Conservation (phyloP, 106 monocot genomes). For the Apostasia shenzhenica region DNA sequence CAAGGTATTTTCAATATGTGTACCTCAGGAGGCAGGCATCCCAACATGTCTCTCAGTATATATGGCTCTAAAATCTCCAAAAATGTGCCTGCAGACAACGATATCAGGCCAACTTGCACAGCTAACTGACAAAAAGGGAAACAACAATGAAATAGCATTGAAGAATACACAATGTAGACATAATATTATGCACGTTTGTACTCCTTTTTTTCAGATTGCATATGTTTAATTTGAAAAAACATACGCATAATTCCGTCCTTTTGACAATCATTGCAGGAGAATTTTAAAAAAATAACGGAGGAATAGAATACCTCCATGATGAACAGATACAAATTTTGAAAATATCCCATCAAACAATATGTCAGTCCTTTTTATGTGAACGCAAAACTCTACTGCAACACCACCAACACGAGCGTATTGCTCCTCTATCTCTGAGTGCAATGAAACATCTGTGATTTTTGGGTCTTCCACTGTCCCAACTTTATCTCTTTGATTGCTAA, state of each 20-base stretch:
- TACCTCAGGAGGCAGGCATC: conserved; percentile 92
- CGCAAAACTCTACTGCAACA: conserved; percentile 95
- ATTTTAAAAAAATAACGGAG: too few species aligned
- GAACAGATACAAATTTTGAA: conserved; percentile 78
- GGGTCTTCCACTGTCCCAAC: conserved; percentile 19
- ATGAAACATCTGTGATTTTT: conserved; percentile 20
- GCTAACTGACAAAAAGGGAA: too few species aligned
- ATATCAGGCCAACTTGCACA: too few species aligned
- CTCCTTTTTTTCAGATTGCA: too few species aligned
- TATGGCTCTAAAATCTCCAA: conserved; percentile 98
- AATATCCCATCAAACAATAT: conserved; percentile 86
- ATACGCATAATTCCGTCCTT: too few species aligned
- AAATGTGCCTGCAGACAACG: conserved; percentile 53
- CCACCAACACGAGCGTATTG: conserved; percentile 95
- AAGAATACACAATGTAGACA: too few species aligned
- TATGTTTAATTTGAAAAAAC: too few species aligned
- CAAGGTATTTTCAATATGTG: not conserved
- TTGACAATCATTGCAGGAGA: too few species aligned
- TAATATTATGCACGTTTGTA: too few species aligned
- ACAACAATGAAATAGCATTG: too few species aligned
- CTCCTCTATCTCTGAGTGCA: conserved; percentile 54
- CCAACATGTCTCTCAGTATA: conserved; percentile 95
- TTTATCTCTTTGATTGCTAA: conserved; percentile 51
- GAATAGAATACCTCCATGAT: conserved; percentile 64
- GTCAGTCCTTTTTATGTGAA: conserved; percentile 78